Evolutionary conservation across 352 stramenopile species (phyloP).

Genomic region (Pythium guiyangense): DNA sequence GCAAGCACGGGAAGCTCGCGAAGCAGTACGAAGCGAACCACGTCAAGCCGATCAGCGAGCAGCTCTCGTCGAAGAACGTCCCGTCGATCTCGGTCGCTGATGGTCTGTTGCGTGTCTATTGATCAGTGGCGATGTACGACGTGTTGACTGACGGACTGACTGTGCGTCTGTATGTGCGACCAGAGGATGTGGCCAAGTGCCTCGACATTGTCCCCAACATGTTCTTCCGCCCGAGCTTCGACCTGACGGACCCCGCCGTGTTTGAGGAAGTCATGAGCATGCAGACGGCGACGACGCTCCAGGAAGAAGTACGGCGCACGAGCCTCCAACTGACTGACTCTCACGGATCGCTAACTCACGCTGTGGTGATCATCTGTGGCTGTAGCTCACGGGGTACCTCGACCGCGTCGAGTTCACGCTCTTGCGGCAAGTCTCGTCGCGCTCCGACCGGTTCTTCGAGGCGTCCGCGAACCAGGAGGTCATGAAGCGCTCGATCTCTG

Average conservation of each 20-base stretch:
- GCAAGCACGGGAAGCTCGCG: slow-evolving; percentile 59
- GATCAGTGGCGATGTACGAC: background rate
- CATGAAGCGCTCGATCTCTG: slow-evolving; percentile 79
- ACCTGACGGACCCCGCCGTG: slow-evolving; percentile 65
- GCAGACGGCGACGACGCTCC: slow-evolving; percentile 40
- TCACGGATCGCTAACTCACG: background rate
- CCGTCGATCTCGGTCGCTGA: slow-evolving; percentile 75
- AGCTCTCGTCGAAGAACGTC: slow-evolving; percentile 82
- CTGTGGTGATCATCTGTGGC: background rate
- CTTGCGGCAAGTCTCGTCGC: slow-evolving; percentile 78
- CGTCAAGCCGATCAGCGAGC: slow-evolving; percentile 64
- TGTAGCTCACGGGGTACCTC: slow-evolving; percentile 69
- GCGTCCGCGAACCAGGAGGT: slow-evolving; percentile 80
- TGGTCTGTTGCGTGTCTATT: slow-evolving; percentile 26
- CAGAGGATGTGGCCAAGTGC: slow-evolving; percentile 81
- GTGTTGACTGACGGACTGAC: background rate
- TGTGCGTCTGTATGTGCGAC: background rate
- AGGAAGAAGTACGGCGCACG: slow-evolving; percentile 46
- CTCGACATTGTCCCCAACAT: slow-evolving; percentile 68
- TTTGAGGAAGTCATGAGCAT: slow-evolving; percentile 84
- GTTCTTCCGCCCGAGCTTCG: slow-evolving; percentile 77
- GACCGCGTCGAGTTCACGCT: slow-evolving; percentile 85
- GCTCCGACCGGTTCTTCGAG: slow-evolving; percentile 84
- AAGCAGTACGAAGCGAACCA: slow-evolving; percentile 76
- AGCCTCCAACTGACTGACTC: background rate